Percentiles rank a stretch among this genome's conserved stretches.
These are phyloP conservation scores for Lasiosphaeria ovina DNA, from an alignment of 495 filamentous ascomycete genomes.

Conservation along the genomic window DNA sequence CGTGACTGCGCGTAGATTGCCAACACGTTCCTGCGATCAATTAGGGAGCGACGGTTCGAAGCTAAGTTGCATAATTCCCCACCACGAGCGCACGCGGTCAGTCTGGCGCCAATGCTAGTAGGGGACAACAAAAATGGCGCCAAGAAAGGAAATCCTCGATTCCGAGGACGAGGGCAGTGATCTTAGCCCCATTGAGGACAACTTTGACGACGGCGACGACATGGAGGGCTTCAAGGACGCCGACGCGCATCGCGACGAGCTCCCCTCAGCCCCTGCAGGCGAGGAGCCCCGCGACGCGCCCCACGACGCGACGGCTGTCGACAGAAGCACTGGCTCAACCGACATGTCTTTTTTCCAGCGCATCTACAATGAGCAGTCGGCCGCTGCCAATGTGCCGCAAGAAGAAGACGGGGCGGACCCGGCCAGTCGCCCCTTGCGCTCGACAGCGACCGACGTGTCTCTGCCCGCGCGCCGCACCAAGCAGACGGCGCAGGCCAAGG, in stretches of 20 bases:
- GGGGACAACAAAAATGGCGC: constrained; percentile 15
- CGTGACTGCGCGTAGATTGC: constrained; percentile 5
- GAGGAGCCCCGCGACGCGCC: constrained; percentile 1
- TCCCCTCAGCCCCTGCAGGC: background rate
- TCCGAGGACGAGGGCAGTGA: constrained; percentile 33
- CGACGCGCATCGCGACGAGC: background rate
- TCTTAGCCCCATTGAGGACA: constrained; percentile 17
- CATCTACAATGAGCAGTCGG: constrained; percentile 25
- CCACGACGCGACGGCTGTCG: background rate
- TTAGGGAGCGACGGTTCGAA: background rate
- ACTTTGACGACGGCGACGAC: background rate
- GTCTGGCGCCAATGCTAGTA: background rate
- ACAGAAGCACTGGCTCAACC: constrained; percentile 24
- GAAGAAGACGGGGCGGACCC: background rate
- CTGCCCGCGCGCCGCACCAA: background rate
- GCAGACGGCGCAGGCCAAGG: background rate
- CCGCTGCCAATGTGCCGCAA: background rate
- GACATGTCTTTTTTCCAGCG: constrained; percentile 31
- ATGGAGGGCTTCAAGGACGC: background rate
- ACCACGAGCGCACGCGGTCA: background rate
- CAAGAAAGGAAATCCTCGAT: constrained; percentile 27
- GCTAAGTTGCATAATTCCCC: background rate
- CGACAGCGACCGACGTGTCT: too few species aligned
- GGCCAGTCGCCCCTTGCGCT: too few species aligned
- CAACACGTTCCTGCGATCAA: too few species aligned